These are phyloP conservation scores for Naematelia encephala DNA, from an alignment of 768 basidiomycete species.

Conservation along the genomic window DNA sequence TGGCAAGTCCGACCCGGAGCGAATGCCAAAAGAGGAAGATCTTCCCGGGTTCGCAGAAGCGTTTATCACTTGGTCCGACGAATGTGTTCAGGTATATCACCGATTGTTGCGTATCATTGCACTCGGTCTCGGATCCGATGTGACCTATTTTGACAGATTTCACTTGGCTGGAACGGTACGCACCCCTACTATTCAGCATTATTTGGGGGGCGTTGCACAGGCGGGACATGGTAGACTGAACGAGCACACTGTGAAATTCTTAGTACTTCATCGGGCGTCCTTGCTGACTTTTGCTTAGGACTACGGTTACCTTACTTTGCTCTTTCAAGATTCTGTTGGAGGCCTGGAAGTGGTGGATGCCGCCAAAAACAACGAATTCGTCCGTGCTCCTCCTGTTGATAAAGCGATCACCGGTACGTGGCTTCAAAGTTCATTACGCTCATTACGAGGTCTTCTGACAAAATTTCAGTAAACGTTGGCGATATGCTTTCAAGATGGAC, in stretches of 20 bases:
- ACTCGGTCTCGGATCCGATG: background rate
- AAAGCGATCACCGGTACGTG: constrained; percentile 14
- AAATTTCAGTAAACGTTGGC: constrained; percentile 33
- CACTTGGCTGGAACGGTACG: background rate
- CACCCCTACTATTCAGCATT: background rate
- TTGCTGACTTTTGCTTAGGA: constrained; percentile 46
- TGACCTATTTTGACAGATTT: background rate
- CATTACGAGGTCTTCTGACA: too few relatives aligned
- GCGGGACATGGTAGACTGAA: constrained; percentile 19
- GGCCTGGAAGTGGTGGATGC: constrained; percentile 65
- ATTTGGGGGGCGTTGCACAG: background rate
- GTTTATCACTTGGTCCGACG: background rate
- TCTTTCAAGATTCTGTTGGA: constrained; percentile 62
- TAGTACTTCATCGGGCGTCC: background rate
- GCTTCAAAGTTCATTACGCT: constrained; percentile 6
- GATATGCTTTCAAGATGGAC: constrained; percentile 40
- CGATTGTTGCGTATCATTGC: background rate
- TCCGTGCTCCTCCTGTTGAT: constrained; percentile 45
- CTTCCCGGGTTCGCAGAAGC: background rate
- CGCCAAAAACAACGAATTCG: constrained; percentile 51
- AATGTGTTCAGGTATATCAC: background rate
- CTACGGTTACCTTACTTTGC: constrained; percentile 60
- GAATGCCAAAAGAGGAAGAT: background rate
- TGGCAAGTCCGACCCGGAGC: background rate
- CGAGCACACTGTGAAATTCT: constrained; percentile 15